Base-by-base conservation (phyloP, 148 eudicot species). In the Chenopodium formosanum region DNA sequence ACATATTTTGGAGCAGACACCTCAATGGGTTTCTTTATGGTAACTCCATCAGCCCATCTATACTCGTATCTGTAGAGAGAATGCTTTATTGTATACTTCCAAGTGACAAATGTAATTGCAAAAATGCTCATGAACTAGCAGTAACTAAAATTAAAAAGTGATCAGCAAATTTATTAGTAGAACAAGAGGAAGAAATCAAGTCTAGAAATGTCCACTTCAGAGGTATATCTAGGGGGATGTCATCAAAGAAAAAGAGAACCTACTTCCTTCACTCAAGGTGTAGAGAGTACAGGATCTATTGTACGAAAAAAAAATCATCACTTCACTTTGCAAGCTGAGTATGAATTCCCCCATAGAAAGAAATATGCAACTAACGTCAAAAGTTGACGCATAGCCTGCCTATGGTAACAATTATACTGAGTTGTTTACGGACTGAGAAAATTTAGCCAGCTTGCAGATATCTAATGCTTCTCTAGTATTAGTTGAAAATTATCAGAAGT, bases 1-100 rank as follows among this genome's bases (percentile, higher is more conserved):
- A 92, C 97, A 85, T 95, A 93, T 85, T 92, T 95, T 74, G 98
- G 98, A 79, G 98, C 98, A 50, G 98, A 93, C 80, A 95, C 98
- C 79, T 95, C 97, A 58, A 95, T 95, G 20, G 98, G 98, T 86
- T 95, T 95, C 94, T 95, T 95, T 72, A 93, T 95, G 71, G 86
- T 89, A 70, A 95, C 92, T 47, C 98, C 97, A 85, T 95, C 98
- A 52, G 97, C 97, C 98, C 98, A 95, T 82, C 97, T 84, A 79
- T 95, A 95, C 83, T 95, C 97, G 20, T 95, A 95, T 87, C 98
- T 95, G 89, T 22, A 70, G 63, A 52, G 53, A 74, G 69, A 75
- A 68, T 27, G 27, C 74, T 23, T 73, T 66, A 73, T 23, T 74
- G 2, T 12, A 17, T 27, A 37, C 69, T 50, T 77, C 23, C 56